These are phyloP conservation scores for Amoebophrya sp. DNA, from an alignment of 169 alveolate species.

Conservation along the genomic window DNA sequence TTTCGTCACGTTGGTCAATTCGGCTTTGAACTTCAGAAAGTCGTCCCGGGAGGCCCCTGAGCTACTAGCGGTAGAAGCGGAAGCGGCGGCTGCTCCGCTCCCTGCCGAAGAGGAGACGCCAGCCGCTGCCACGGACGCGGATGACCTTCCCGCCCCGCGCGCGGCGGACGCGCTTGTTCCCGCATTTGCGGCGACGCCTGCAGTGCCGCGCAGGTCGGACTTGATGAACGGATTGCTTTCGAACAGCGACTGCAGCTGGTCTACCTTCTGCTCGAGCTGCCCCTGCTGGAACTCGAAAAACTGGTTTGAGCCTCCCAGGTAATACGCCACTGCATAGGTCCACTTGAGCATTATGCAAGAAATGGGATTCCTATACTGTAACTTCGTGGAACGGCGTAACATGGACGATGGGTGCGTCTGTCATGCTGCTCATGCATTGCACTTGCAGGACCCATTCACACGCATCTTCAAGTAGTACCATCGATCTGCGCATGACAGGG, in stretches of 20 bases:
- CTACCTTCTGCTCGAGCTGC: slow-evolving; percentile 46
- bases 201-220: background rate
- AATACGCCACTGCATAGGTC: slow-evolving; percentile 49
- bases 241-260: slow-evolving; percentile 41
- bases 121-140: no score
- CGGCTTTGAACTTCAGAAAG: background rate
- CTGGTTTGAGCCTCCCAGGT: slow-evolving; percentile 28
- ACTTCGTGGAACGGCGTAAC: no score
- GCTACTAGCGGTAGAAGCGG: background rate
- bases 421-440: no score
- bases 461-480: no score
- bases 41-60: background rate
- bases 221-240: background rate
- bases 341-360: slow-evolving; percentile 50
- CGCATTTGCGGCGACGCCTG: background rate
- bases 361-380: no score
- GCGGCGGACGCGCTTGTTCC: no score
- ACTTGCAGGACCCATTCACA: no score
- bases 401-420: no score
- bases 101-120: no score
- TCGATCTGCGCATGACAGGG: no score
- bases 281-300: slow-evolving; percentile 52
- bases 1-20: background rate
- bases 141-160: no score
- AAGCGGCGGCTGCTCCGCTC: background rate